Percentiles rank a stretch among this genome's conserved stretches.
These are phyloP conservation scores for Penicillium parvum DNA, from an alignment of 495 filamentous ascomycete species.

Conservation along the genomic window DNA sequence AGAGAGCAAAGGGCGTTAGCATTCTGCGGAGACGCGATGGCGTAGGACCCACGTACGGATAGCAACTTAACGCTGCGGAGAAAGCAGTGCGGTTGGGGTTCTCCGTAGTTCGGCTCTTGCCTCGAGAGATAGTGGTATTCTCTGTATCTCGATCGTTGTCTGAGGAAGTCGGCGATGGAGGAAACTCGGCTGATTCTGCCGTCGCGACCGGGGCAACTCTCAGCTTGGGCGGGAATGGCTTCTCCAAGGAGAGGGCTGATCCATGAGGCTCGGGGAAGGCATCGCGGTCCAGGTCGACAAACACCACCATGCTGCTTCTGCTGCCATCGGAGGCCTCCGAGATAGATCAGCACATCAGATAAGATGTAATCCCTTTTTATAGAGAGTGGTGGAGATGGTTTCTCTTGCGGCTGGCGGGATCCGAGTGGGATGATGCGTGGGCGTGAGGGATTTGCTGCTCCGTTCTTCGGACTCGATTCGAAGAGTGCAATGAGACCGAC, in stretches of 20 bases:
- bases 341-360: conserved; percentile 24
- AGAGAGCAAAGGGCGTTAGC: conserved; percentile 6
- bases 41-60: conserved; percentile 61
- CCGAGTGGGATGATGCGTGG: conserved; percentile 7
- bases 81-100: conserved; percentile 67
- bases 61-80: conserved; percentile 77
- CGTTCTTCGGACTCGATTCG: neutral
- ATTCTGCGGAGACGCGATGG: conserved; percentile 14
- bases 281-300: conserved; percentile 43
- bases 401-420: conserved; percentile 2
- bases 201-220: conserved; percentile 14
- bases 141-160: conserved; percentile 25
- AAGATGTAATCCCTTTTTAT: conserved; percentile 22
- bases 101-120: neutral
- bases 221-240: conserved; percentile 25
- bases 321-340: conserved; percentile 22
- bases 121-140: neutral
- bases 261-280: conserved; percentile 23
- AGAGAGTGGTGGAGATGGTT: conserved; percentile 12
- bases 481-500: neutral
- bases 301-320: conserved; percentile 44
- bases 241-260: conserved; percentile 16
- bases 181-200: conserved; percentile 5
- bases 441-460: conserved; percentile 2
- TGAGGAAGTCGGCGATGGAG: conserved; percentile 10